Evolutionary conservation across 2,329 filamentous ascomycete species (phyloP).

Genomic region (Chaetomium strumarium): DNA sequence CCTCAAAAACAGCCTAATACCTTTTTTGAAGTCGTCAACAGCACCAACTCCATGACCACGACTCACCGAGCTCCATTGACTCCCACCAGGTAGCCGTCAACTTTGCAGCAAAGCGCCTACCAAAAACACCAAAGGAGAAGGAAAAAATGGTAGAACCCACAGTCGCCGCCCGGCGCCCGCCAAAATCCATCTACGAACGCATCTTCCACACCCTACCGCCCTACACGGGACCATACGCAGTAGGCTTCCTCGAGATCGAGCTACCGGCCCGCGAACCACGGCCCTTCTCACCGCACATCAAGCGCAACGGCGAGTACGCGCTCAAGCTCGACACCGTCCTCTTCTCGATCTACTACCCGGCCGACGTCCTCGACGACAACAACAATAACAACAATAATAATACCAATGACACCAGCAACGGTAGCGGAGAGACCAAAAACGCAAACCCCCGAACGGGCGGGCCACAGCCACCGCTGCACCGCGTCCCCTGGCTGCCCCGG

Average conservation of each 20-base stretch:
- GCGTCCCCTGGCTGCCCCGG: slow-evolving; percentile 57
- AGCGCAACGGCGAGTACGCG: slow-evolving; percentile 34
- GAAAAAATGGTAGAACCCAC: neutral
- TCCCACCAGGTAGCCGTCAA: neutral
- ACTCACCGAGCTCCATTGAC: neutral
- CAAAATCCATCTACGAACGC: slow-evolving; percentile 32
- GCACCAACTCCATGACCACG: neutral
- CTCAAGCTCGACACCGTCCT: slow-evolving; percentile 50
- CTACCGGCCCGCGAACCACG: slow-evolving; percentile 45
- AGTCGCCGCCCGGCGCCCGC: slow-evolving; percentile 25
- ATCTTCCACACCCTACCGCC: slow-evolving; percentile 47
- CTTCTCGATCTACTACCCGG: slow-evolving; percentile 61
- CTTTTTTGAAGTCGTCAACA: neutral
- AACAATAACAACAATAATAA: neutral
- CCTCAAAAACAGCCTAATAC: no score
- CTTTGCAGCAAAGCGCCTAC: neutral
- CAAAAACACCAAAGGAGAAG: neutral
- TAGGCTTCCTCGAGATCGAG: slow-evolving; percentile 63
- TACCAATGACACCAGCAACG: no score
- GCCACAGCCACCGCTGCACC: slow-evolving; percentile 41
- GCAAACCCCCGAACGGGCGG: slow-evolving; percentile 29
- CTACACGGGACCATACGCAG: slow-evolving; percentile 60
- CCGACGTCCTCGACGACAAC: slow-evolving; percentile 28
- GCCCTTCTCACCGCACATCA: slow-evolving; percentile 35
- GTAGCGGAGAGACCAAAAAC: slow-evolving; percentile 26